Conservation (phyloP, 495 filamentous ascomycete species). For the Saxispiralis lemnorum region DNA sequence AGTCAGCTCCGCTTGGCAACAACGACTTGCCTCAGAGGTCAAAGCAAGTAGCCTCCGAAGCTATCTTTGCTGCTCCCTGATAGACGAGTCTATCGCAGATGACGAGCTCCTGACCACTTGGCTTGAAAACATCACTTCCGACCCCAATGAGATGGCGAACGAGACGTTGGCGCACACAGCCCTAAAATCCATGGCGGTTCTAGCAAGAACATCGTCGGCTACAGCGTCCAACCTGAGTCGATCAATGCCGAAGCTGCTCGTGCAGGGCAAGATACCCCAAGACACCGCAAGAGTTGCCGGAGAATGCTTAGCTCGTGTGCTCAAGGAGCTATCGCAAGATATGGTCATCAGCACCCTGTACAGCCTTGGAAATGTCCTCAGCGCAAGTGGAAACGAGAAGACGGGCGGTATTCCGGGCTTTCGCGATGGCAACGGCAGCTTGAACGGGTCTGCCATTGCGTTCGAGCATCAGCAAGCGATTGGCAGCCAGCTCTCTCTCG, state of each 20-base stretch:
- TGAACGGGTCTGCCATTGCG: constrained; percentile 24
- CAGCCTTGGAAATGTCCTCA: constrained; percentile 80
- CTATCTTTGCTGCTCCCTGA: constrained; percentile 65
- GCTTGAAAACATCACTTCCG: constrained; percentile 62
- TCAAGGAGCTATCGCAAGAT: constrained; percentile 72
- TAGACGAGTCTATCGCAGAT: constrained; percentile 65
- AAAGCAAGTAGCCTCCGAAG: constrained; percentile 67
- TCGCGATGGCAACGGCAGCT: constrained; percentile 23
- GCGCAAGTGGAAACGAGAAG: constrained; percentile 36
- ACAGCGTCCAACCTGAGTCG: constrained; percentile 61
- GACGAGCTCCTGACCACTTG: constrained; percentile 66
- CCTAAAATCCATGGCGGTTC: constrained; percentile 63
- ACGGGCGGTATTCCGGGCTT: constrained; percentile 8
- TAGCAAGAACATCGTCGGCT: constrained; percentile 52
- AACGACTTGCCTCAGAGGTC: constrained; percentile 66
- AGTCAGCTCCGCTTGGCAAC: constrained; percentile 70
- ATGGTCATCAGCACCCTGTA: constrained; percentile 87
- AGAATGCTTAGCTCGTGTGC: constrained; percentile 58
- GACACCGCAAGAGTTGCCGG: constrained; percentile 56
- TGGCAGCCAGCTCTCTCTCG: constrained; percentile 63
- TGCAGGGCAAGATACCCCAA: constrained; percentile 52
- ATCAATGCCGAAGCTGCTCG: constrained; percentile 66
- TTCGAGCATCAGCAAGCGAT: constrained; percentile 37
- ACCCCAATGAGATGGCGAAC: constrained; percentile 66
- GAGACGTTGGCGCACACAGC: constrained; percentile 53